Base-by-base conservation (phyloP, 768 basidiomycete species). In the Hygrocybe coccinea region DNA sequence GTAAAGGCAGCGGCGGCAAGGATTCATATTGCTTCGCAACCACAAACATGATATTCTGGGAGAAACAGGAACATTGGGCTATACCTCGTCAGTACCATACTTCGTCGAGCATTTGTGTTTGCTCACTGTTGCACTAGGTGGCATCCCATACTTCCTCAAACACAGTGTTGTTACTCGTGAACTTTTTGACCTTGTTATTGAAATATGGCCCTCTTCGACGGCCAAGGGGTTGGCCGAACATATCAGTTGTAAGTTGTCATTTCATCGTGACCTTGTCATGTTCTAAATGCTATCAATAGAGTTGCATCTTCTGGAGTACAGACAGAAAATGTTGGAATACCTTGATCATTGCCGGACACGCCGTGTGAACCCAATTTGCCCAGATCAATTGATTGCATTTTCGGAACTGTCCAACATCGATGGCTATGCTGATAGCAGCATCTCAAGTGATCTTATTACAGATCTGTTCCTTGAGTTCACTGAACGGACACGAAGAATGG, bases 301-400 rank as follows among this genome's bases (percentile, higher is more conserved):
- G 37, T 60, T 68, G 2, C 64, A 68, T 45, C 57, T 67, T 5
- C 52, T 63, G 7, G 60, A 63, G 45, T 62, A 65, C 33, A 37
- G 60, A 14, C 50, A 64, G 37, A 33, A 49, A 9, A 25, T 44
- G 7, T 50, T 63, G 0, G 59, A 61, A 5, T 67, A 63, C 51
- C 54, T 67, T 10, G 34, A 59, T 11, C 19, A n/a, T 24, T 59
- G 47, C 44, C 22, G 54, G 22, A 34, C 38, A n/a, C 19, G 51
- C 65, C 41, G 56, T 60, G 0, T 54, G 24, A 19, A 14, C n/a
- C 46, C 46, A 5, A 5, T 47, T 14, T 7, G 25, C 7, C 11
- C 3, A 2, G 15, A 15, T 25, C 3, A 12, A 25, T 5, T 47
- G 5, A 25, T 22, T 15, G 14, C 46, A 29, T 47, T 47, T 47